Evolutionary conservation across 805 yeast species (phyloP), one percentile per base, ranked within the genome.

Genomic region (Metschnikowia arizonensis): DNA sequence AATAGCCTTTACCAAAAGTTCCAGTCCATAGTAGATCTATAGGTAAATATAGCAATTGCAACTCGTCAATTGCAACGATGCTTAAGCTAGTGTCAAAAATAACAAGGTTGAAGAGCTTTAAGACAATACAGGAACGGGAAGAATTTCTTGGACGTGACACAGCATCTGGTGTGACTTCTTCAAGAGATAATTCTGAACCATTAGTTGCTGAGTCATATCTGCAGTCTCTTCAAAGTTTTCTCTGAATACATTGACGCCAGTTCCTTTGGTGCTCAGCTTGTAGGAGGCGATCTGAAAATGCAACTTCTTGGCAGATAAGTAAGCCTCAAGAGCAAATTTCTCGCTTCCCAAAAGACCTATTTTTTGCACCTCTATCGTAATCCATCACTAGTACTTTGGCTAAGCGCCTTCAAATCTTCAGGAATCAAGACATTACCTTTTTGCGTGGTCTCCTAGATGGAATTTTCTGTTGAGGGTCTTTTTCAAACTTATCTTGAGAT

Each of bases 291-390:
- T 87, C 63, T 85, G 93, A 38, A 69, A 68, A 0, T 89, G 89
- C 33, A 83, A 77, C 57, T 85, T 68, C 51, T 77, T 76, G 1
- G 91, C 95, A 3, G 87, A 78, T 26, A 69, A 59, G 62, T 85
- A 88, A 0, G 93, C 91, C 57, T 85, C 91, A 41, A 78, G 76
- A 2, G 88, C 88, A 64, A 83, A 90, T 49, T 77, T 81, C 25
- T 76, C 79, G 1, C 90, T 79, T 57, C 84, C 89, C 21, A 73
- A 61, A 15, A 76, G 54, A 1, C 83, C 79, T 40, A 68, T 59
- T 31, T 64, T 72, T 50, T 82, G 85, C 15, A 78, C 72, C 19
- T 81, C 85, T n/a, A 78, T 55, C 0, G 89, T 88, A 32, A 72
- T 49, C 53, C 52, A 46, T 68, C 72, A 29, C 58, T 59, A 15